Base-by-base conservation (phyloP, 768 basidiomycete species). In the Trametes maxima region DNA sequence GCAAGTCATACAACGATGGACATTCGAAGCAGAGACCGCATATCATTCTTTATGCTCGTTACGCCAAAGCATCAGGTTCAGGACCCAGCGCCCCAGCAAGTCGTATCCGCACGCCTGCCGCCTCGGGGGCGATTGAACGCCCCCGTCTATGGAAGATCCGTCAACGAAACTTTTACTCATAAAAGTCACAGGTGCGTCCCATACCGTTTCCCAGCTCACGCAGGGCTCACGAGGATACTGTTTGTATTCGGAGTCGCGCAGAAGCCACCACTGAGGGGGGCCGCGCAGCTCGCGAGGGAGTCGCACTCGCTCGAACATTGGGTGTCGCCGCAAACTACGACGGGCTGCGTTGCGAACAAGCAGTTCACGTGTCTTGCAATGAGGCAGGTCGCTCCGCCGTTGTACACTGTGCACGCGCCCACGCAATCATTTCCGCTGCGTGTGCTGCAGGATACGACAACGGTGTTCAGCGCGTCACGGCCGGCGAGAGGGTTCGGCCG, bases 141-240 rank as follows among this genome's bases (percentile, higher is more conserved):
- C 3, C 28, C 28, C 3, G 28, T 33, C 28, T 33, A 33, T 8
- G 28, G 28, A 33, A 33, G 28, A 33, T 8, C 4, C 4, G 28
- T 33, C 28, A 33, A 8, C 8, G 3, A 33, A 33, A 33, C 28
- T 33, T 8, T 33, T 33, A 33, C 28, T 33, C 28, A 33, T 33
- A 8, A 8, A 8, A 33, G 8, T 33, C 28, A 33, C 3, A 33
- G 28, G 28, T 33, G 28, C 8, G 28, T 3, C 28, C 28, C 28
- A 33, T 33, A 33, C 28, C 28, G 28, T 3, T 33, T 33, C 28
- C 8, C 28, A 3, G 8, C 28, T 33, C 28, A 33, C 8, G 28
- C 28, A 3, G 28, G 8, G 28, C 28, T 33, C 28, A 68, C 78
- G 3, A 67, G 65, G n/a, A 74, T 89, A 10, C 88, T 43, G 4